Base-by-base conservation (phyloP, 345 rosid genomes). In the Brassica cretica region DNA sequence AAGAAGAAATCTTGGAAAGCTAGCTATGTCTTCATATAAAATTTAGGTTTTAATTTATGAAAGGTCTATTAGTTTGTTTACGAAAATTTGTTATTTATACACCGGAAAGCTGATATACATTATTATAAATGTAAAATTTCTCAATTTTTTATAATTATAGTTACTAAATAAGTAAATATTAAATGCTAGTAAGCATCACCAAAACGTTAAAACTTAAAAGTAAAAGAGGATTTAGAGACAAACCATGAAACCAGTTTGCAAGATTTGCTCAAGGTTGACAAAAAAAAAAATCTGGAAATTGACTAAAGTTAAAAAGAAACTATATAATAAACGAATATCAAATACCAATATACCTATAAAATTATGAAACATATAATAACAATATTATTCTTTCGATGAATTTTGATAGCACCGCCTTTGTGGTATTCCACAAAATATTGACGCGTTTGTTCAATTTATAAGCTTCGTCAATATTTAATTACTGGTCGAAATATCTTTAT, bases 361-460 rank as follows among this genome's bases (percentile, higher is more conserved):
- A 2, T 51, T 53, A 3, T 21, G 27, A 3, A 58, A 58, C 29
- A 58, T 56, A 14, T 61, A 62, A 44, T 46, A 29, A 41, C 21
- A 76, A 10, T 19, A 21, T 24, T 33, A 51, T 33, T 11, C 21
- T 49, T 69, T 69, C 64, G 6, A 61, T 49, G 70, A 33, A 62
- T 51, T 77, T 70, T 51, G 30, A 25, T 64, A 1, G 33, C 76
- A 77, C 71, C 71, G 66, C 25, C 58, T 65, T 24, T 70, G 69
- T 76, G 53, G 79, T 32, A 18, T 68, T 68, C 79, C 53, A 60
- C 74, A 49, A 68, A 44, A 41, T 29, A 18, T 60, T 19, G 62
- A 68, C 73, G 73, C 49, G 24, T 75, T 75, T 58, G 59, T 67
- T 25, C 5, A 39, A 24, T 15, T 21, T 58, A 33, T 33, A 33